These are phyloP conservation scores for Globisporangium echinulatum DNA, from an alignment of 352 stramenopile genomes.

Conservation along the genomic window DNA sequence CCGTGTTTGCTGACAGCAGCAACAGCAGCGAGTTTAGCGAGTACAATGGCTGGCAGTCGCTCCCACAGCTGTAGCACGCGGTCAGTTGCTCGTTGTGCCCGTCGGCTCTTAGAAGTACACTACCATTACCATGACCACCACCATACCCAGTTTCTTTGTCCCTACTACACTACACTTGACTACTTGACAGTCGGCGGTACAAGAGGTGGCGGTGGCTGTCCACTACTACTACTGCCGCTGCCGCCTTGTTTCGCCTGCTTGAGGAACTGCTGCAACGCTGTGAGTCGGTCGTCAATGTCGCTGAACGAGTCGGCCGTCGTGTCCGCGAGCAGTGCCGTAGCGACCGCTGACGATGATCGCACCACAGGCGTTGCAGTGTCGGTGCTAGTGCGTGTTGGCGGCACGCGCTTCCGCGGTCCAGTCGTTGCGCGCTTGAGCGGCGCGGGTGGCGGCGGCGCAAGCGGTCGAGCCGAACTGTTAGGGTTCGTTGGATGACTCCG, in stretches of 20 bases:
- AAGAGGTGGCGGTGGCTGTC: neutral
- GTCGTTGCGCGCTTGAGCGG: neutral
- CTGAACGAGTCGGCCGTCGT: slow-evolving; percentile 75
- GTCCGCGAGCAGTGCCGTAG: slow-evolving; percentile 34
- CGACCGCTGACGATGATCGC: neutral
- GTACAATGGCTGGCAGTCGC: slow-evolving; percentile 10
- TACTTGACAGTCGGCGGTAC: slow-evolving; percentile 3
- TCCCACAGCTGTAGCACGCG: no score
- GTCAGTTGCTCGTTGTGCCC: no score
- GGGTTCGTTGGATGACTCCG: no score
- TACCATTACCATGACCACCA: neutral
- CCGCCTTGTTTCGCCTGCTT: slow-evolving; percentile 66
- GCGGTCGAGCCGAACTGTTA: neutral
- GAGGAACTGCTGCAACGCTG: slow-evolving; percentile 75
- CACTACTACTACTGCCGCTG: neutral
- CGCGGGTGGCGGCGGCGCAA: no score
- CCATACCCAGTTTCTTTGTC: neutral
- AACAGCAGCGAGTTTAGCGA: neutral
- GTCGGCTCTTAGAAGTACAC: neutral
- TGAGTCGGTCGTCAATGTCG: slow-evolving; percentile 81
- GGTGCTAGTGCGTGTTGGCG: neutral
- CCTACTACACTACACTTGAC: slow-evolving; percentile 1
- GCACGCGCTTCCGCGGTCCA: neutral
- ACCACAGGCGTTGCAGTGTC: neutral
- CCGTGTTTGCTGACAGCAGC: slow-evolving; percentile 1